Base-by-base conservation (phyloP, 2,329 filamentous ascomycete genomes). In the Colletotrichum viniferum region DNA sequence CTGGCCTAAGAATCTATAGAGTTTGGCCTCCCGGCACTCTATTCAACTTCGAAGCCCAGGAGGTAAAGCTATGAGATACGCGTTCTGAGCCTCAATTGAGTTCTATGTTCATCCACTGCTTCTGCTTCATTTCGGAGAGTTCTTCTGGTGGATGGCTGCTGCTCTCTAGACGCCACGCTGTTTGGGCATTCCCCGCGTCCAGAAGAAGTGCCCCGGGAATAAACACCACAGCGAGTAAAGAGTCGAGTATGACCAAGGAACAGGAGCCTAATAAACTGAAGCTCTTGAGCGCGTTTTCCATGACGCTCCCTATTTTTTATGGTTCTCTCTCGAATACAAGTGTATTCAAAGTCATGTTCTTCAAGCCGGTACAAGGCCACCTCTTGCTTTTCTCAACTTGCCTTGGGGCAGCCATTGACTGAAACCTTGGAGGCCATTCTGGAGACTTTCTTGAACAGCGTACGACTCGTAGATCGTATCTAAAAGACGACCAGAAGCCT, bases 111-210 rank as follows among this genome's bases (percentile, higher is more conserved):
- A 4, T 12, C 18, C n/a, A n/a, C 4, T 5, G 0, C 1, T 10
- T 3, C 4, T 43, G 38, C 18, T n/a, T 21, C 10, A 13, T 10
- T 0, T 52, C 21, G 18, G 1, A 13, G 6, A 0, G 0, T 2
- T 13, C 18, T 43, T 43, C 43, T 21, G 10, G n/a, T 13, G 10
- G 10, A 12, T n/a, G 38, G 18, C 2, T 48, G 43, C 43, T 52
- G 43, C 2, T 52, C n/a, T 7, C 43, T 21, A 21, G 43, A 7
- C 10, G 12, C 0, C 13, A 4, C 10, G 0, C n/a, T 1, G 4
- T 12, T 21, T 21, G 10, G n/a, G n/a, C 10, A 21, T 52, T 52
- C 43, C 43, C n/a, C n/a, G 43, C 43, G n/a, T 21, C 4, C 5
- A 21, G 43, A 52, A 13, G 43, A 52, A 0, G n/a, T 0, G n/a